Evolutionary conservation across 148 eudicot species (phyloP).

Genomic region (Arctostaphylos glauca): DNA sequence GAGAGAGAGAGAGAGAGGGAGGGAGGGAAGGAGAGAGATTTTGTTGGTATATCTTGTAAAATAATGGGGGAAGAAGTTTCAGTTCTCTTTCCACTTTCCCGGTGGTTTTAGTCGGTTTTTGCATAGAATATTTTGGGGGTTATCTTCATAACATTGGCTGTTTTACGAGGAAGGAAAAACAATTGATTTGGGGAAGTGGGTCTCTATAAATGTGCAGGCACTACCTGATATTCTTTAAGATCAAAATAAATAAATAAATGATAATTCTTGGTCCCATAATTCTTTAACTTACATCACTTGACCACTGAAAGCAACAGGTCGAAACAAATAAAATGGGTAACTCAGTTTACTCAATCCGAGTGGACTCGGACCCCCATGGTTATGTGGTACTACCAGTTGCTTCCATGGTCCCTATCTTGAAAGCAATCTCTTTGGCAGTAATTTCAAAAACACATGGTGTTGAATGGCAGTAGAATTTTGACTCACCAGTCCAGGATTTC

Average conservation of each 20-base stretch:
- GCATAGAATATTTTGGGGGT: slow-evolving; percentile 1
- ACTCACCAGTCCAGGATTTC: slow-evolving; percentile 12
- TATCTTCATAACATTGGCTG: slow-evolving; percentile 2
- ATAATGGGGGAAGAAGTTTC: slow-evolving; percentile 1
- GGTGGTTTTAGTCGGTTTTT: neutral
- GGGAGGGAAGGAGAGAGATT: neutral
- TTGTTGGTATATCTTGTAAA: neutral
- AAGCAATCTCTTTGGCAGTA: neutral
- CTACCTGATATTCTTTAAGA: slow-evolving; percentile 4
- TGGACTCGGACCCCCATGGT: no score
- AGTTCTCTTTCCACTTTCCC: neutral
- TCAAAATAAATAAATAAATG: neutral
- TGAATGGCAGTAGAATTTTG: neutral
- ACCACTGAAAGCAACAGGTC: neutral
- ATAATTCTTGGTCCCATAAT: neutral
- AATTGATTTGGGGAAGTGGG: neutral
- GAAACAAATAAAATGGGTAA: neutral
- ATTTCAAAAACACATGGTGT: neutral
- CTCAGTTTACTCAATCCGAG: neutral
- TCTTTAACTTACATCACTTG: neutral
- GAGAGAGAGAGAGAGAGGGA: slow-evolving; percentile 1
- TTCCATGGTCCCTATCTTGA: neutral
- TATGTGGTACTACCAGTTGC: neutral
- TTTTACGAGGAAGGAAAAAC: neutral
- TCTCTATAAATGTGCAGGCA: slow-evolving; percentile 6